Evolutionary conservation across 2,329 filamentous ascomycete genomes (phyloP).

Genomic region (Gyromitra esculenta): DNA sequence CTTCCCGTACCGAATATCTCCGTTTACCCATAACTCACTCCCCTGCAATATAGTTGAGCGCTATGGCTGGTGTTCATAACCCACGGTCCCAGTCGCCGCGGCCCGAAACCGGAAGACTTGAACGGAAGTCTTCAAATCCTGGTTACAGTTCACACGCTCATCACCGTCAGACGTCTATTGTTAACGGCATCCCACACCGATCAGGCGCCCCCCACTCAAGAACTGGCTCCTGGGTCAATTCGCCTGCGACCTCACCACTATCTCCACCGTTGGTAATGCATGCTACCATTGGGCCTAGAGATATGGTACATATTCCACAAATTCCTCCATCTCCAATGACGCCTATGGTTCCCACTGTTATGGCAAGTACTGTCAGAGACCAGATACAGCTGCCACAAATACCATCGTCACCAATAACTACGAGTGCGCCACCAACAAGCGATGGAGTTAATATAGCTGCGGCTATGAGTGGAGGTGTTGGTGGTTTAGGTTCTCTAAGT

Average conservation of each 20-base stretch:
- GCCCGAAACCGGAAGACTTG: constrained; percentile 59
- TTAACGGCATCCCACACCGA: constrained; percentile 84
- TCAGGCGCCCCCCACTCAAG: constrained; percentile 67
- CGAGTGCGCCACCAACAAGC: constrained; percentile 18
- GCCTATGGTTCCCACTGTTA: constrained; percentile 52
- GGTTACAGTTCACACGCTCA: constrained; percentile 73
- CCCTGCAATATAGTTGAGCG: constrained; percentile 50
- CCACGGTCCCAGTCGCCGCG: constrained; percentile 57
- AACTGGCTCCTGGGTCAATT: constrained; percentile 59
- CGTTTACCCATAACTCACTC: constrained; percentile 12
- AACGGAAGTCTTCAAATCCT: constrained; percentile 64
- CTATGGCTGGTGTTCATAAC: constrained; percentile 53
- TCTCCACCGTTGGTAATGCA: constrained; percentile 55
- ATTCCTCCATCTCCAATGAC: constrained; percentile 57
- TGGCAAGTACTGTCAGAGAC: constrained; percentile 31
- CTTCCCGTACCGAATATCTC: constrained; percentile 27
- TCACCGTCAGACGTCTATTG: constrained; percentile 95
- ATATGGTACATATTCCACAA: constrained; percentile 57
- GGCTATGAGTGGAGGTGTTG: constrained; percentile 27
- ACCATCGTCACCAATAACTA: constrained; percentile 48
- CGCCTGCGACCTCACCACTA: constrained; percentile 56
- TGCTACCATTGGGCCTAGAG: constrained; percentile 53
- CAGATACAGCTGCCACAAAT: constrained; percentile 57
- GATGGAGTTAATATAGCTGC: constrained; percentile 33
- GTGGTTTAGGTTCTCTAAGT: constrained; percentile 40